These are phyloP conservation scores for Boletales sp. DNA, from an alignment of 768 basidiomycete species.

Conservation along the genomic window DNA sequence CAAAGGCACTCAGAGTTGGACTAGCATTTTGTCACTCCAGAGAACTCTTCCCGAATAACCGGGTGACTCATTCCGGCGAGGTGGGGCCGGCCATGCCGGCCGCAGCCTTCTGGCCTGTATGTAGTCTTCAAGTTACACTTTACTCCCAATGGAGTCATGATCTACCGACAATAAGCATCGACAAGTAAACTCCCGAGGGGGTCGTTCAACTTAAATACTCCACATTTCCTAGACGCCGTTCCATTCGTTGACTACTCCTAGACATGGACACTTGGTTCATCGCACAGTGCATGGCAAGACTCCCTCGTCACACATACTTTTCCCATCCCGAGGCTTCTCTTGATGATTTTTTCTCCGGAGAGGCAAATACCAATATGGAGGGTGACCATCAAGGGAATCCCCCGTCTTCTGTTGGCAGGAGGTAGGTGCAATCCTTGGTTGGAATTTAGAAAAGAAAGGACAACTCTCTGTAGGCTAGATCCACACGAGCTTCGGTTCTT, in stretches of 20 bases:
- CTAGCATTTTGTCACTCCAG: too few species aligned
- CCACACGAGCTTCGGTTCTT: slow-evolving; percentile 8
- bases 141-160: too few species aligned
- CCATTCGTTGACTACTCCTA: background rate
- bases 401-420: background rate
- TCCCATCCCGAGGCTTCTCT: slow-evolving; percentile 14
- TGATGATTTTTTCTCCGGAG: slow-evolving; percentile 10
- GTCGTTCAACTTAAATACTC: background rate
- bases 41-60: too few species aligned
- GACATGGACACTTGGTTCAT: slow-evolving; percentile 10
- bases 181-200: too few species aligned
- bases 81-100: too few species aligned
- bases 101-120: too few species aligned
- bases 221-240: background rate
- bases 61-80: too few species aligned
- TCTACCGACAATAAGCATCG: background rate
- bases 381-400: background rate
- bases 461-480: slow-evolving; percentile 1
- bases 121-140: too few species aligned
- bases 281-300: slow-evolving; percentile 10
- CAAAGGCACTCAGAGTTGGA: too few species aligned
- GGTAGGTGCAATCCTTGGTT: background rate
- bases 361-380: background rate
- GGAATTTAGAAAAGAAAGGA: background rate
- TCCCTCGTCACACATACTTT: slow-evolving; percentile 7